Percentiles rank a stretch among this genome's conserved stretches.
Conservation (phyloP, 2,329 filamentous ascomycete genomes). For the Spiromastix sp. region DNA sequence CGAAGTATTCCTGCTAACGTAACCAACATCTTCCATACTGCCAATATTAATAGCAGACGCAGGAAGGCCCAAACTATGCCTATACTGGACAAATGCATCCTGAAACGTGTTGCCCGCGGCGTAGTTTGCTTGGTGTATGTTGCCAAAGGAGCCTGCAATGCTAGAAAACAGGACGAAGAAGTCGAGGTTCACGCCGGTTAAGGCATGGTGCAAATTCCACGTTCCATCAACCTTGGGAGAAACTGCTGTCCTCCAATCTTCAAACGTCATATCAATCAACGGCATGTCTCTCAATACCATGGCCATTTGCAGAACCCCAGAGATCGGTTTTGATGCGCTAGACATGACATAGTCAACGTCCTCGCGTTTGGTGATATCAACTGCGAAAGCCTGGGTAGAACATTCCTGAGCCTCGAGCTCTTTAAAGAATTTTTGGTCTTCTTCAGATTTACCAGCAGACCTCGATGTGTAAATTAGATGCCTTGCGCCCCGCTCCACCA, state of each 20-base stretch:
- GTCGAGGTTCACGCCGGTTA: slow-evolving; percentile 14
- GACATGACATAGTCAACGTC: slow-evolving; percentile 14
- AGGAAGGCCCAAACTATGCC: slow-evolving; percentile 14
- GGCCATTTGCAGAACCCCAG: slow-evolving; percentile 17
- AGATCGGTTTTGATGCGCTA: slow-evolving; percentile 8
- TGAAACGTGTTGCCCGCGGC: slow-evolving; percentile 31
- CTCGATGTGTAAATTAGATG: slow-evolving; percentile 28
- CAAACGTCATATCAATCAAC: slow-evolving; percentile 6
- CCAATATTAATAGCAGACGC: slow-evolving; percentile 15
- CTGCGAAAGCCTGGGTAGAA: slow-evolving; percentile 10
- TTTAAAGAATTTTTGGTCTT: slow-evolving; percentile 13
- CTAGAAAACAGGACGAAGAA: slow-evolving; percentile 34
- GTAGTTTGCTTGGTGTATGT: slow-evolving; percentile 30
- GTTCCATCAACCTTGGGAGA: slow-evolving; percentile 15
- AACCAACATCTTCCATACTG: slow-evolving; percentile 12
- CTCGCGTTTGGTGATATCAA: slow-evolving; percentile 12
- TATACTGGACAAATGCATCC: slow-evolving; percentile 15
- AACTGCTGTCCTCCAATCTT: slow-evolving; percentile 6
- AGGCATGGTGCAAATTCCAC: slow-evolving; percentile 12
- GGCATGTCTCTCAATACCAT: slow-evolving; percentile 3
- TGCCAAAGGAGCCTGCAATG: slow-evolving; percentile 24
- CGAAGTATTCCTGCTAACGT: not conserved
- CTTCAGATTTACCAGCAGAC: slow-evolving; percentile 11
- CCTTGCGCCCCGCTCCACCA: slow-evolving; percentile 25
- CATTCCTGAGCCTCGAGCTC: slow-evolving; percentile 18